Evolutionary conservation across 1,139 yeast genomes (phyloP), one percentile per base, ranked within the genome.

Genomic region (Magnusiomyces sp.): DNA sequence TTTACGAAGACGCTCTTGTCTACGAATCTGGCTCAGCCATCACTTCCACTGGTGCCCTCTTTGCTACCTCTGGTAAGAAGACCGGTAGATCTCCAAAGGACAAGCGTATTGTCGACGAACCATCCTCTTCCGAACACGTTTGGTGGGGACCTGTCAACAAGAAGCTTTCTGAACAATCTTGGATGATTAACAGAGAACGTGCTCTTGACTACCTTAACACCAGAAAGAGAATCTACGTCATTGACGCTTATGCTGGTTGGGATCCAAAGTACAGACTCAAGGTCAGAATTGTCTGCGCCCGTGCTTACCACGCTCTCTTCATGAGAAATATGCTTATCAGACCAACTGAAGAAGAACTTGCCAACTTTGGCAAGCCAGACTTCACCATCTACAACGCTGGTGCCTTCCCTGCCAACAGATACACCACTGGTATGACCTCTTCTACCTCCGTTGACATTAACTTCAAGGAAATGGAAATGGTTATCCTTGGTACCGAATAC

Each of bases 101-200:
- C 73, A 92, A 92, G 72, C 88, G 98, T 74, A 87, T 92, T 70
- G 97, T 92, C 58, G 97, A 90, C 62, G 97, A 92, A 74, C 84
- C 79, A 60, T 76, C 94, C 50, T 89, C 97, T 40, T 71, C 78
- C 52, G 79, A 86, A 56, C 75, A 90, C 66, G 81, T 92, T 62
- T 92, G 98, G 97, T 92, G 98, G 98, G 98, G 98, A 32, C 97
- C 97, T 9, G 98, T 92, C 62, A 92, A 92, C 76, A 88, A 86
- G 72, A 87, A 90, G 72, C 92, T 92, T 63, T 84, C 88, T 57
- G 96, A 88, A 71, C 81, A 83, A 67, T 89, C 97, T 43, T 92
- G 97, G 97, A 80, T 82, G 64, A 90, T 92, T 63, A 87, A 94
- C 69, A 84, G 95, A 70, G 94, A 94, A 61, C 86, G 98, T 73